Evolutionary conservation across 73 alveolate species (phyloP).

Genomic region (Paramecium caudatum): DNA sequence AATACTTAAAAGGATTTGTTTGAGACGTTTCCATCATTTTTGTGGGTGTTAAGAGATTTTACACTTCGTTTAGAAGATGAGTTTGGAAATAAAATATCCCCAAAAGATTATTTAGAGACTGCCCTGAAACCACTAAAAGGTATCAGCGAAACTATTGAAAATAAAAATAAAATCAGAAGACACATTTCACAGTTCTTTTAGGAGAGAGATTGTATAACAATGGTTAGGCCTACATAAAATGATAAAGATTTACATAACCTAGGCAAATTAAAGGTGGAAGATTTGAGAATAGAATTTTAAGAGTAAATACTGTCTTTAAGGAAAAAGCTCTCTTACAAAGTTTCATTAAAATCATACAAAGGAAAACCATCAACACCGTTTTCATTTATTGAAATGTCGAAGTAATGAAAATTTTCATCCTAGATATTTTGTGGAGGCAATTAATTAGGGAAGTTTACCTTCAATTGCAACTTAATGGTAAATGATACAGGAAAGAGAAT

Average conservation of each 20-base stretch:
- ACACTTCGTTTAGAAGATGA: slow-evolving; percentile 87
- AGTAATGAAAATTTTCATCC: background rate
- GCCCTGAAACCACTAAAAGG: slow-evolving; percentile 88
- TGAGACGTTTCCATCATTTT: slow-evolving; percentile 31
- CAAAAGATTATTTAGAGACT: slow-evolving; percentile 93
- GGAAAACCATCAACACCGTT: slow-evolving; percentile 45
- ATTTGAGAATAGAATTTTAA: background rate
- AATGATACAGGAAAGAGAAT: slow-evolving; percentile 44
- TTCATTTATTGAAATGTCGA: slow-evolving; percentile 56
- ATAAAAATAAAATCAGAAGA: slow-evolving; percentile 92
- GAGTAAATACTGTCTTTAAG: background rate
- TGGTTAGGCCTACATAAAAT: slow-evolving; percentile 96
- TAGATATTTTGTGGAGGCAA: slow-evolving; percentile 63
- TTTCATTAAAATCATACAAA: slow-evolving; percentile 15
- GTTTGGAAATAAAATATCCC: slow-evolving; percentile 85
- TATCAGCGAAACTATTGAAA: slow-evolving; percentile 86
- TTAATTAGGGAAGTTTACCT: slow-evolving; percentile 20
- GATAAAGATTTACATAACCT: slow-evolving; percentile 89
- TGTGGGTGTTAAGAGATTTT: slow-evolving; percentile 89
- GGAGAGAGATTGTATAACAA: slow-evolving; percentile 95
- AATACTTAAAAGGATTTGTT: slow-evolving; percentile 80
- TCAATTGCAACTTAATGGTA: slow-evolving; percentile 50
- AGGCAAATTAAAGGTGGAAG: slow-evolving; percentile 22
- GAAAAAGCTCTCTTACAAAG: slow-evolving; percentile 26
- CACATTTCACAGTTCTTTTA: slow-evolving; percentile 92